Conservation (phyloP, 129 eudicot genomes). For the Lonicera japonica region DNA sequence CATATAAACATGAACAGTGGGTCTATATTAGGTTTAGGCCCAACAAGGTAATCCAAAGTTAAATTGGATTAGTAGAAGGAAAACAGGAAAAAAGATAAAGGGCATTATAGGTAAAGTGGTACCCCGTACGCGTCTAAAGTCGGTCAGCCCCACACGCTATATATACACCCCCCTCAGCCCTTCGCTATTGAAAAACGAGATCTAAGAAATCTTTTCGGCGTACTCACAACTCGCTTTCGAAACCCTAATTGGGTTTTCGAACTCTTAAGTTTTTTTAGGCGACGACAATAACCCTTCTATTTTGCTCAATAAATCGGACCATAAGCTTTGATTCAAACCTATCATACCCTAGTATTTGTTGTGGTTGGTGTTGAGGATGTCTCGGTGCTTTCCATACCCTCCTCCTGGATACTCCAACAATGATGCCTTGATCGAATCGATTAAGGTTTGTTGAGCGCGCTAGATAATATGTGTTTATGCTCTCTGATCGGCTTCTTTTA, state of each 20-base stretch:
- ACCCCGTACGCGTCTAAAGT: conserved; percentile 23
- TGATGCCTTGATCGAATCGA: conserved; percentile 71
- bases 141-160: conserved; percentile 19
- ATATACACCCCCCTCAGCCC: conserved; percentile 15
- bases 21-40: too few species aligned
- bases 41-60: too few species aligned
- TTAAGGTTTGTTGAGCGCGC: conserved; percentile 64
- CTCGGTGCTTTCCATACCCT: conserved; percentile 64
- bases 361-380: conserved; percentile 23
- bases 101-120: conserved; percentile 1
- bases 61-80: too few species aligned
- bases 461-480: conserved; percentile 19
- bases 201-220: neutral
- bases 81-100: neutral
- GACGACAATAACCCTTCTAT: too few species aligned
- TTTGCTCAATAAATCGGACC: too few species aligned
- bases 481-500: neutral
- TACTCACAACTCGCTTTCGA: conserved; percentile 13
- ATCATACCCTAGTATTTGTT: neutral
- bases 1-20: too few species aligned
- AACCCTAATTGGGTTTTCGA: conserved; percentile 22
- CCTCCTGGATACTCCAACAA: conserved; percentile 41
- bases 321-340: too few species aligned
- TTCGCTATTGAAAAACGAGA: neutral
- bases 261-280: neutral